These are phyloP conservation scores for Corymbia calophylla DNA, from an alignment of 441 rosid genomes.

Conservation along the genomic window DNA sequence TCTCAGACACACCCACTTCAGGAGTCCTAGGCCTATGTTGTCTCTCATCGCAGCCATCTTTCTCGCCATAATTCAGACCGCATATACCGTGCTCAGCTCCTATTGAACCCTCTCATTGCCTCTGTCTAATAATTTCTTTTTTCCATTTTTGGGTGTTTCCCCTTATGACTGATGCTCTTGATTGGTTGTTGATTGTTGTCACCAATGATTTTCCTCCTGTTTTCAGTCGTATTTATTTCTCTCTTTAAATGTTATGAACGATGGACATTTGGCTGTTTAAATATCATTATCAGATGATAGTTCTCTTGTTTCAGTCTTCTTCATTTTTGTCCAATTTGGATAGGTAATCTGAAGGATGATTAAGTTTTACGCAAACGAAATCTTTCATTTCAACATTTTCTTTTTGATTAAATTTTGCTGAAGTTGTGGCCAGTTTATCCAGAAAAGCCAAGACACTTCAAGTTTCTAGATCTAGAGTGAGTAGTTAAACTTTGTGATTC, in stretches of 20 bases:
- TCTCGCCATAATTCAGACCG: background rate
- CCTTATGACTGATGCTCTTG: background rate
- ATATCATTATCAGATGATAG: background rate
- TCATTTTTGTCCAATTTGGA: background rate
- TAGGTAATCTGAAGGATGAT: background rate
- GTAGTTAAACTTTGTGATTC: too few species aligned
- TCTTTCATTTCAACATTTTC: background rate
- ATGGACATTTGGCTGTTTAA: background rate
- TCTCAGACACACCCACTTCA: background rate
- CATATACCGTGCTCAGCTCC: background rate
- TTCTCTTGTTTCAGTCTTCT: background rate
- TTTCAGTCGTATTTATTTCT: background rate
- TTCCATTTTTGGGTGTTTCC: background rate
- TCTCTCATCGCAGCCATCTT: background rate
- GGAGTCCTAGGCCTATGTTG: rapidly evolving
- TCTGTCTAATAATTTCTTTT: background rate
- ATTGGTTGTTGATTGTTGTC: background rate
- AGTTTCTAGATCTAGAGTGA: too few species aligned
- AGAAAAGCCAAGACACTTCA: background rate
- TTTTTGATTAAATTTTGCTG: background rate
- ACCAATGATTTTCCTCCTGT: background rate
- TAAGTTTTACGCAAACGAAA: background rate
- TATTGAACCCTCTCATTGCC: background rate
- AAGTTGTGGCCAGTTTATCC: background rate
- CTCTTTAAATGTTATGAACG: background rate